Base-by-base conservation (phyloP, 1,284 basidiomycete genomes). In the Tranzscheliella williamsii region DNA sequence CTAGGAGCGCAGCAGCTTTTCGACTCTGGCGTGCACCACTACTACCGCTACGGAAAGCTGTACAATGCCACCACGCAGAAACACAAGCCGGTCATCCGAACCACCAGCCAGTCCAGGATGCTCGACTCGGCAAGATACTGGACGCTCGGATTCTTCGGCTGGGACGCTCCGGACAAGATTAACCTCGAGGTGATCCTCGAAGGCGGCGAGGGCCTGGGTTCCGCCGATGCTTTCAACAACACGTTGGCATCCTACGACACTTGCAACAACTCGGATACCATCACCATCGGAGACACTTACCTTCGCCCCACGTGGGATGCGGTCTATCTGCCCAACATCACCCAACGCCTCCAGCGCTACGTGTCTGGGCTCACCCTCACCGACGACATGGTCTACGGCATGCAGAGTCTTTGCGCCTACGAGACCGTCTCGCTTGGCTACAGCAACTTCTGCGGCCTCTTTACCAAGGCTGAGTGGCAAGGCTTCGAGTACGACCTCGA, bases 391-490 rank as follows among this genome's bases (percentile, higher is more conserved):
- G 54, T 73, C 11, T 67, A 62, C 22, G 63, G 64, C 20, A 67
- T 73, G 63, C 67, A 67, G 41, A 50, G 49, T 18, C 40, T 87
- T 77, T 75, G 73, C 34, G 54, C 67, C 15, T 72, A 69, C 57
- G 72, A 75, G 44, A 73, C 67, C 8, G 58, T 45, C 3, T 58
- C 63, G 15, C 37, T 71, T 5, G 73, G 72, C 18, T 72, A 63
- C 37, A 63, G 55, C n/a, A 34, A 70, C 49, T 96, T 94, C 80
- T 96, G 92, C 69, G 84, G 85, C 45, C 80, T 95, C 1, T 95
- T 95, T 79, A 91, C 89, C 0, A 82, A 87, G 73, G 85, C 89
- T 36, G 91, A 95, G 77, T 91, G 90, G 87, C 83, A 87, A 64
- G 89, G 89, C 5, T 93, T 90, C 36, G 67, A 73, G 40, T 73